These are phyloP conservation scores for Dioscorea cayenensis DNA, from an alignment of 116 monocot species.

Conservation along the genomic window DNA sequence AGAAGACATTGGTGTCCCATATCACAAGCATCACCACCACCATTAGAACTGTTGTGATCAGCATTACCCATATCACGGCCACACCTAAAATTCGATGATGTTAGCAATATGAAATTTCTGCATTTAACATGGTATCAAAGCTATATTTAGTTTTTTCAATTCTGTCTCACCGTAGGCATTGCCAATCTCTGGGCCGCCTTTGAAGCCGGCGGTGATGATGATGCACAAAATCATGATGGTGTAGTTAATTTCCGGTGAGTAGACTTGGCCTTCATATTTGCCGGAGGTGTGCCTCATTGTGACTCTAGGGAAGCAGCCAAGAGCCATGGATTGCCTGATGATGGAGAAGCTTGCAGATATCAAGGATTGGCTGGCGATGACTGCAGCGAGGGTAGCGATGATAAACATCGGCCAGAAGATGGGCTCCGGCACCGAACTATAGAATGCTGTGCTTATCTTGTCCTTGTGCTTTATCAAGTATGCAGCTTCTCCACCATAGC, in stretches of 20 bases:
- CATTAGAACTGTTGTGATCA: slow-evolving; percentile 50
- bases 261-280: slow-evolving; percentile 69
- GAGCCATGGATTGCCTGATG: slow-evolving; percentile 65
- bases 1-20: slow-evolving; percentile 34
- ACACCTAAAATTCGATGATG: slow-evolving; percentile 19
- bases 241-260: slow-evolving; percentile 84
- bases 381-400: slow-evolving; percentile 54
- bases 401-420: slow-evolving; percentile 82
- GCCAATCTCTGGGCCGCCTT: slow-evolving; percentile 48
- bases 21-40: slow-evolving; percentile 44
- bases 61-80: slow-evolving; percentile 68
- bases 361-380: slow-evolving; percentile 73
- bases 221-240: slow-evolving; percentile 63
- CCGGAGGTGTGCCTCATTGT: slow-evolving; percentile 77
- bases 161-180: slow-evolving; percentile 37
- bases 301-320: slow-evolving; percentile 78
- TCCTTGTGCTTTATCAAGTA: slow-evolving; percentile 69
- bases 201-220: slow-evolving; percentile 55
- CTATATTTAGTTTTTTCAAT: background rate
- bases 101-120: too few relatives aligned
- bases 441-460: slow-evolving; percentile 56
- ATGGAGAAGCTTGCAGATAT: slow-evolving; percentile 86
- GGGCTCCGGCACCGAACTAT: slow-evolving; percentile 55
- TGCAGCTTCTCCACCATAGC: slow-evolving; percentile 75
- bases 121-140: too few relatives aligned